A percentile compares a stretch with the other conserved stretches of the same genome.
Conservation (phyloP, 371 early-diverging fungal species). For the Rhizomucor pusillus region DNA sequence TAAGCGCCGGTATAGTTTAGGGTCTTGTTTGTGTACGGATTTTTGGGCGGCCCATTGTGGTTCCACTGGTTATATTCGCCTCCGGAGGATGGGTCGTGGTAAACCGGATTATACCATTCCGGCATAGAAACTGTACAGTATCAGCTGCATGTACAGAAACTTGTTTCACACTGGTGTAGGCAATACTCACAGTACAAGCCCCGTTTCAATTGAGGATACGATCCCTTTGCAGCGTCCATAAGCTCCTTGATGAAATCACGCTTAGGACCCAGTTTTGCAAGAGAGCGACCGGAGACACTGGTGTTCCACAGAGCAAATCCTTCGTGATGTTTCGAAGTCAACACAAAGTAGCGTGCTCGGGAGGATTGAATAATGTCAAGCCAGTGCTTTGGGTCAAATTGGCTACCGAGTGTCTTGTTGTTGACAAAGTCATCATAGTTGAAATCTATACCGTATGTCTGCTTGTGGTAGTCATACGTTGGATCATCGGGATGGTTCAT, state of each 20-base stretch:
- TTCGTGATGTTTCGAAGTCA: constrained; percentile 40
- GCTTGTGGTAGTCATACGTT: constrained; percentile 23
- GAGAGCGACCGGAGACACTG: constrained; percentile 21
- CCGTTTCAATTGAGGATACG: constrained; percentile 23
- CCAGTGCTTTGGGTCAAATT: constrained; percentile 24
- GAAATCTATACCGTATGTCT: constrained; percentile 23
- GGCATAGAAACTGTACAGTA: constrained; percentile 29
- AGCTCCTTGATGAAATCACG: constrained; percentile 29
- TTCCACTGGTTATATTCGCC: no score
- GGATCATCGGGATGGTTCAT: constrained; percentile 19
- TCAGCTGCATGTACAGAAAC: neutral
- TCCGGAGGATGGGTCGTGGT: constrained; percentile 17
- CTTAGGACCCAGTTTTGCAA: constrained; percentile 14
- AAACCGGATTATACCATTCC: constrained; percentile 37
- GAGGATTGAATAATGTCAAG: constrained; percentile 22
- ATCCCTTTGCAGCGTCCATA: constrained; percentile 13
- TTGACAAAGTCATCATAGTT: constrained; percentile 31
- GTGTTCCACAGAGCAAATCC: constrained; percentile 36
- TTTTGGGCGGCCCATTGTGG: constrained; percentile 27
- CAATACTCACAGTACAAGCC: constrained; percentile 29
- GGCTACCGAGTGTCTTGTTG: neutral
- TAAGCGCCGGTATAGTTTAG: constrained; percentile 21
- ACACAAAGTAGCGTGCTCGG: constrained; percentile 35
- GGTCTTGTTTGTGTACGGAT: constrained; percentile 22
- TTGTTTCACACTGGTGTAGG: neutral